Evolutionary conservation across 225 moss, liverwort and hornwort species (phyloP).

Genomic region (Anthoceros angustus): DNA sequence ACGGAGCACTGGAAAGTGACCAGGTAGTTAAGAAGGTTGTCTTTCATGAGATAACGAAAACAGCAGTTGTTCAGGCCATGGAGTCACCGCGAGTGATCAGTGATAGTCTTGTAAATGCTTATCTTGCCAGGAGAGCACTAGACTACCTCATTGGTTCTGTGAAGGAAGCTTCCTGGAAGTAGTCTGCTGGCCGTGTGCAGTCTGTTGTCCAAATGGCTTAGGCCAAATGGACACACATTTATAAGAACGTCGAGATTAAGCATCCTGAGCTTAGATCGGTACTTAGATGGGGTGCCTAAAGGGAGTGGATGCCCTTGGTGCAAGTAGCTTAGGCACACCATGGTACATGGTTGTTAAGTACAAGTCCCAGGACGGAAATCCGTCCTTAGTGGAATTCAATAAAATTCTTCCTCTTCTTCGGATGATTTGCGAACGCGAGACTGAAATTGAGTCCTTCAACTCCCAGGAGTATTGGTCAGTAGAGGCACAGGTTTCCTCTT

Average conservation of each 20-base stretch:
- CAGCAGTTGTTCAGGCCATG: constrained; percentile 63
- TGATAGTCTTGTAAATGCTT: constrained; percentile 62
- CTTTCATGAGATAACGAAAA: constrained; percentile 77
- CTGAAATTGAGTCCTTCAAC: constrained; percentile 58
- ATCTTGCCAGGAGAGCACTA: constrained; percentile 79
- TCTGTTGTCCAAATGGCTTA: too few species aligned
- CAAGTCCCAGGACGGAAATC: too few species aligned
- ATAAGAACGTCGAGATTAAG: too few species aligned
- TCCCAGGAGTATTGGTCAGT: constrained; percentile 62
- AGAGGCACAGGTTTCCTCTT: constrained; percentile 28
- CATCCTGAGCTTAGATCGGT: too few species aligned
- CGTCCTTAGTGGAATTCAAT: too few species aligned
- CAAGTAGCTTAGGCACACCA: too few species aligned
- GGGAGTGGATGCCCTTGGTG: too few species aligned
- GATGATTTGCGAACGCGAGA: constrained; percentile 72
- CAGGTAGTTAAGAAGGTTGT: constrained; percentile 56
- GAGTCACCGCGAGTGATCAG: constrained; percentile 57
- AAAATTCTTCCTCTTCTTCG: too few species aligned
- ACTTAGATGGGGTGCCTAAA: too few species aligned
- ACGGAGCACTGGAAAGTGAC: constrained; percentile 47
- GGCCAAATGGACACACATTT: too few species aligned
- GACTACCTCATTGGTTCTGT: constrained; percentile 94
- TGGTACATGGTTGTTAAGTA: too few species aligned
- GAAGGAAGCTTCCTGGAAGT: constrained; percentile 97
- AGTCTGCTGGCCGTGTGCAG: constrained; percentile 94